Evolutionary conservation across 2,329 filamentous ascomycete genomes (phyloP), one percentile per base, ranked within the genome.

Genomic region (Claviceps cyperi): DNA sequence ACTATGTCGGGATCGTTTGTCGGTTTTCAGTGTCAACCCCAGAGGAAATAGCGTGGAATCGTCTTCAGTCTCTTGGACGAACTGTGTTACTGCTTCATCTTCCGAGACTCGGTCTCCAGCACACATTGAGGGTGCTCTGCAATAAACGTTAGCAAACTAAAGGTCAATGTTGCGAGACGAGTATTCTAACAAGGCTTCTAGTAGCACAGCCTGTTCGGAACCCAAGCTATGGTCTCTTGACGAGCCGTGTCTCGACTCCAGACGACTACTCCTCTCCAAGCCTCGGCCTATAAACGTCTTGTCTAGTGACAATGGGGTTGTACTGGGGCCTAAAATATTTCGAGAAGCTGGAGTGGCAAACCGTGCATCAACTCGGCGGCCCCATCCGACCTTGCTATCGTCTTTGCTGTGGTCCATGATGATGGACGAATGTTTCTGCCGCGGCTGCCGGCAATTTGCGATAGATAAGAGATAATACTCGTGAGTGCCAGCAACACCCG

Each of bases 11-110:
- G 55, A 53, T 19, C 8, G 51, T 43, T 49, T 54, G n/a, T 66
- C 64, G 39, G 11, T 46, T 43, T 28, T 72, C 68, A 48, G 69
- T 70, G 43, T 72, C 71, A 69, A 73, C 47, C 70, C 69, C 32
- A 65, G 58, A 35, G 74, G 73, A n/a, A 37, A 48, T n/a, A 24
- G n/a, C 7, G 32, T 14, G 28, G 28, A 3, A 36, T 48, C 13
- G 8, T 70, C 72, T 46, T 66, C 62, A 5, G 64, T 64, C 46
- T 65, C 65, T 46, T 63, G 60, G 9, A 58, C 62, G 2, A 66
- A 64, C 6, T 64, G 67, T 1, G 60, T 64, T 2, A 51, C 58
- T 46, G 58, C 24, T n/a, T 47, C 40, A 19, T 24, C 32, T 9
- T 49, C 32, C 4, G 15, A 13, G 13, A 15, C 15, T 17, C 21